Evolutionary conservation across 805 yeast genomes (phyloP), one percentile per base, ranked within the genome.

Genomic region (Teunomyces cretensis): DNA sequence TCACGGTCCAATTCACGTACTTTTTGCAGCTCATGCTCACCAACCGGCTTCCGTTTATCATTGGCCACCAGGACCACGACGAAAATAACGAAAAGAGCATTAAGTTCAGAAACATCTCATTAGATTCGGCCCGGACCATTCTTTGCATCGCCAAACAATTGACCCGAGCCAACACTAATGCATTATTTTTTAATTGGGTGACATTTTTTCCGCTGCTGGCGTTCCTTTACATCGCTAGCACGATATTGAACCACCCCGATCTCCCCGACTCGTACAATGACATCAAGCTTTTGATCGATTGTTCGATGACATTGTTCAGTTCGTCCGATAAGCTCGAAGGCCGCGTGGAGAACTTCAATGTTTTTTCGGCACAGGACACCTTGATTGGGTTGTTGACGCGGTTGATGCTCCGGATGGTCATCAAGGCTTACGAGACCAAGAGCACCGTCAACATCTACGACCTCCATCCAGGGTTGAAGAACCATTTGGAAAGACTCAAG

Each of bases 71-170:
- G 0, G 36, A 36, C 8, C 42, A 45, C 4, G 57, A 57, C 13
- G 53, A 48, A 3, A 24, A 32, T 9, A 61, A 56, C 31, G 36
- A 44, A n/a, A 54, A 55, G 14, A 47, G 52, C 26, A 32, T 48
- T 1, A 53, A 51, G 30, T 68, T 64, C 50, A 50, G 72, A 24
- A 56, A 60, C 32, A 43, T 68, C 17, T 61, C 68, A 3, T 47
- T 66, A 30, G 62, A 67, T 36, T 58, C 72, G 24, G 70, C 75
- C 5, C 53, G 76, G 24, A 70, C 75, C 0, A 61, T 71, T 9
- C 44, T 71, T 17, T 53, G 54, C 40, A 50, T 67, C 22, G 54
- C 58, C 2, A 54, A 51, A 4, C 54, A 53, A 22, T 28, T 67
- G 12, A 58, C 55, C 27, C 50, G 52, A 11, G 46, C 50, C 9